Base-by-base conservation (phyloP, 306 rosid genomes). In the Prunus mume region DNA sequence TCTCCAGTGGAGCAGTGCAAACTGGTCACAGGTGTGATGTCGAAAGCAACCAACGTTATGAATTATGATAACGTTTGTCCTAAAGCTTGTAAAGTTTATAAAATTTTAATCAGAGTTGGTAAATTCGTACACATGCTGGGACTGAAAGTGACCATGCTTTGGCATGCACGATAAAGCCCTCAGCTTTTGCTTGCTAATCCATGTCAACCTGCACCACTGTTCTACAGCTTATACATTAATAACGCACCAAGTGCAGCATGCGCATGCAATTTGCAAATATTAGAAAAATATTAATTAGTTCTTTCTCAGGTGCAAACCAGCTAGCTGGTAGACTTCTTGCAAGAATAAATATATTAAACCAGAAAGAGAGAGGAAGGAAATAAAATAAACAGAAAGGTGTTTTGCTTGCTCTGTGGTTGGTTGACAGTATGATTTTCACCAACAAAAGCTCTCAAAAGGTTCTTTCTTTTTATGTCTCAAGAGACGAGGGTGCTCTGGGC, bases 181-280 rank as follows among this genome's bases (percentile, higher is more conserved):
- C 28, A 9, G 1, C 1, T 8, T 18, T 24, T 63, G 1, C 17
- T 15, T 10, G 54, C 41, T 27, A 52, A 12, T 62, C 84, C 72
- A 27, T 62, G 80, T 80, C 76, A 62, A 75, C 68, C 24, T 9
- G 50, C 80, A 75, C 72, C 58, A 32, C 56, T 15, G 56, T 14
- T 51, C 56, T 14, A 51, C 56, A 51, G 56, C 19, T 14, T 17
- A 50, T 3, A 50, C 5, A 50, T 15, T 50, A 15, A 17, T 50
- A 50, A 32, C 2, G 25, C 24, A 55, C 64, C 32, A 58, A 58
- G 32, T 9, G 58, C 25, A 69, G 41, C 41, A 5, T 27, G 60
- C 73, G 58, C 73, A 15, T 24, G 58, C 60, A 18, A 69, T 4
- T 9, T 24, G 58, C 60, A 18, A 69, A 9, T 9, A 55, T 19